Evolutionary conservation across 2,329 filamentous ascomycete species (phyloP).

Genomic region (Rhytidhysteron rufulum): DNA sequence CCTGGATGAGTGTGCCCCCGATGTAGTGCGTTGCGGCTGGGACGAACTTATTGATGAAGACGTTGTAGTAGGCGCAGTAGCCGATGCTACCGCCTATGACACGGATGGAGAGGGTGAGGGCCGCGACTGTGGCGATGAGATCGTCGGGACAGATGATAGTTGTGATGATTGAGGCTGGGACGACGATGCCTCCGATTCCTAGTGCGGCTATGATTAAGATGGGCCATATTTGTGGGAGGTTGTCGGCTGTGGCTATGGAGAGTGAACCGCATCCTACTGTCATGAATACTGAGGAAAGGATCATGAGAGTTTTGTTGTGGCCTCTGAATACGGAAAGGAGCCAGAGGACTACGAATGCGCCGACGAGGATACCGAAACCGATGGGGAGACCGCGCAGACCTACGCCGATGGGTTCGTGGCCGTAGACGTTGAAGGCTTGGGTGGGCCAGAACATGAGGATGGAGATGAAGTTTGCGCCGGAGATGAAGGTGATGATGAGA

Average conservation of each 20-base stretch:
- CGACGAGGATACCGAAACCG: slow-evolving; percentile 59
- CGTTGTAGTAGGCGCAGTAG: slow-evolving; percentile 48
- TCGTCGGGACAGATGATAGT: slow-evolving; percentile 68
- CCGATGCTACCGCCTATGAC: slow-evolving; percentile 64
- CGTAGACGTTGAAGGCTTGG: slow-evolving; percentile 29
- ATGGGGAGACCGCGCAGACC: slow-evolving; percentile 62
- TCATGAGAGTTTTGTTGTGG: slow-evolving; percentile 57
- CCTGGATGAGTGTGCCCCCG: slow-evolving; percentile 45
- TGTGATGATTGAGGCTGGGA: slow-evolving; percentile 64
- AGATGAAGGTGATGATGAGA: slow-evolving; percentile 29
- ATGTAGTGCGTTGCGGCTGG: slow-evolving; percentile 21
- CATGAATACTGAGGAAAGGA: slow-evolving; percentile 60
- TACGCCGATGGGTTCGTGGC: slow-evolving; percentile 59
- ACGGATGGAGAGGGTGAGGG: slow-evolving; percentile 63
- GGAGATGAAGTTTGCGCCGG: slow-evolving; percentile 28
- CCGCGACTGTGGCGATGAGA: slow-evolving; percentile 64
- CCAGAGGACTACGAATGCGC: slow-evolving; percentile 58
- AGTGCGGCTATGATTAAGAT: slow-evolving; percentile 58
- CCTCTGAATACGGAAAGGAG: slow-evolving; percentile 56
- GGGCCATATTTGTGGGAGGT: slow-evolving; percentile 53
- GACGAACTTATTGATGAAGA: slow-evolving; percentile 27
- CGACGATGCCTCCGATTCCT: slow-evolving; percentile 64
- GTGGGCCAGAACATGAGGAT: slow-evolving; percentile 32
- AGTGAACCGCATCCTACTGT: slow-evolving; percentile 61
- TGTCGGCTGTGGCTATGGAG: slow-evolving; percentile 49